These are phyloP conservation scores for Elaeis oleifera DNA, from an alignment of 202 grass and related monocot species.

Conservation along the genomic window DNA sequence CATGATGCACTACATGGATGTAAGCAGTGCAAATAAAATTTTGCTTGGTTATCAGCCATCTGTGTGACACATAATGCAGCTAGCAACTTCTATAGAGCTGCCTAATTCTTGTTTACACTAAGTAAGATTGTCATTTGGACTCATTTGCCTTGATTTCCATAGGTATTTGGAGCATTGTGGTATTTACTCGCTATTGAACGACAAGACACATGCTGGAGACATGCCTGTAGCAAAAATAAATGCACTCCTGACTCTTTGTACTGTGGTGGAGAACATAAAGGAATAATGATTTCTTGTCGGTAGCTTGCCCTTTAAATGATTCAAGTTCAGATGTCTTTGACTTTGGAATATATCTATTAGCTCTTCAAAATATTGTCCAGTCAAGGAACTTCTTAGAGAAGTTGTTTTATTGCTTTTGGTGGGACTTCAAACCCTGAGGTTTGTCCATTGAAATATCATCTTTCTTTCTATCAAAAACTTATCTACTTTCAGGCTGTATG, in stretches of 20 bases:
- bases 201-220: slow-evolving; percentile 67
- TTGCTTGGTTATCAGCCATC: too few relatives aligned
- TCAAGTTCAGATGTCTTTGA: slow-evolving; percentile 12
- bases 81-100: too few relatives aligned
- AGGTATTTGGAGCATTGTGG: slow-evolving; percentile 90
- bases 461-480: too few relatives aligned
- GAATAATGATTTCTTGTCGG: slow-evolving; percentile 34
- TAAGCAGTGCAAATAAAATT: background rate
- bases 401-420: slow-evolving; percentile 99
- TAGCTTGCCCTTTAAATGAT: slow-evolving; percentile 27
- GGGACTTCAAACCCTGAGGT: slow-evolving; percentile 95
- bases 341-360: slow-evolving; percentile 69
- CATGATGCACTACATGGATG: background rate
- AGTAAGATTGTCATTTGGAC: too few relatives aligned
- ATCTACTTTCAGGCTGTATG: too few relatives aligned
- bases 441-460: slow-evolving; percentile 16
- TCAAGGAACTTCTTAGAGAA: slow-evolving; percentile 76
- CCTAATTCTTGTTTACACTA: slow-evolving; percentile 11
- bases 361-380: slow-evolving; percentile 50
- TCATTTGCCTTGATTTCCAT: background rate
- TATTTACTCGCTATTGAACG: slow-evolving; percentile 81
- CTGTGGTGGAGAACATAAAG: slow-evolving; percentile 26
- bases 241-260: slow-evolving; percentile 41
- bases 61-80: too few relatives aligned
- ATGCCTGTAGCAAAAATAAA: slow-evolving; percentile 25